Evolutionary conservation across 2,329 filamentous ascomycete genomes (phyloP), one percentile per base, ranked within the genome.

Genomic region (Nothopassalora personata): DNA sequence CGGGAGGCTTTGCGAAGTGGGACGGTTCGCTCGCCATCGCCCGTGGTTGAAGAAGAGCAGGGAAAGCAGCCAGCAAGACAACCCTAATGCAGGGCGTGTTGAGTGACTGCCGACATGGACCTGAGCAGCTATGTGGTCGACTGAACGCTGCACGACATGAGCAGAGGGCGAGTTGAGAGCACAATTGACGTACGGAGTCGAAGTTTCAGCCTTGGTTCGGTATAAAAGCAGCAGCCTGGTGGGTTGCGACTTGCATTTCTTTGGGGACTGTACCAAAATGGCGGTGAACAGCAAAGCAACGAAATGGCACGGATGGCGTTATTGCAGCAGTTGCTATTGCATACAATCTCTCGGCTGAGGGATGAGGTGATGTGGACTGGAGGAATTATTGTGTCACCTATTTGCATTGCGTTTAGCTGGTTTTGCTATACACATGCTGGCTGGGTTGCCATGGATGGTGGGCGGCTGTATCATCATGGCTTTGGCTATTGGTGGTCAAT

Each of bases 1-100:
- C 53, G 63, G 18, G 68, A 70, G 50, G 67, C 67, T 8, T 33
- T 70, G 53, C 63, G 66, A 46, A 70, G 68, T 51, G 70, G 70
- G 1, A 64, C 64, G 6, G 67, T 71, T 23, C 62, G 68, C 30
- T 67, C 66, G 28, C 67, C 67, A 8, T 67, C 65, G 31, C 68
- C 68, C 0, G 68, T 70, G 19, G 51, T 58, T 31, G 70, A 72
- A 54, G 68, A 72, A 53, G 60, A 59, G 33, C 51, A 58, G 13
- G 45, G 28, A 15, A 53, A 18, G 49, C 49, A 52, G 49, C 28
- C 11, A 52, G 9, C 18, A 10, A 34, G 30, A 34, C 10, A 13
- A 1, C 6, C 39, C 7, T 43, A 43, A 15, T 18, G 39, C 28
- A 19, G 15, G 18, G 28, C 19, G 47, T 28, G 28, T 34, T 6